These are phyloP conservation scores for Tetrahymena elliotti DNA, from an alignment of 73 alveolate species.

Conservation along the genomic window DNA sequence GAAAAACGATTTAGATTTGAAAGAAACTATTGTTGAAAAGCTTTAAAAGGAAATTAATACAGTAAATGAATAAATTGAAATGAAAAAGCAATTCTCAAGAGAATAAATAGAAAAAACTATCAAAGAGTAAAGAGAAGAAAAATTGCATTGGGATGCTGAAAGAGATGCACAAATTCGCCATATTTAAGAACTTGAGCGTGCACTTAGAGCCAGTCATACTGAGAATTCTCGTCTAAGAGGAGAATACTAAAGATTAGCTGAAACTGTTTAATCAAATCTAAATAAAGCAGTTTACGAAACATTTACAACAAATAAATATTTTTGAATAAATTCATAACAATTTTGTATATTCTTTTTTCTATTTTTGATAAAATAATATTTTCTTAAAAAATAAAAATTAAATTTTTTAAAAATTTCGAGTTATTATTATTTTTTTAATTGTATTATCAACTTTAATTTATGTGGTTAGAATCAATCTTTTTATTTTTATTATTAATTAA, in stretches of 20 bases:
- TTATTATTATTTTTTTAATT: no score
- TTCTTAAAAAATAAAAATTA: no score
- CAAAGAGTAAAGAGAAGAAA: conserved; percentile 19
- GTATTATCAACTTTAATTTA: no score
- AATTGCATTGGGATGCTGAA: conserved; percentile 37
- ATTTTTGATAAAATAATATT: no score
- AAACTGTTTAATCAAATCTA: conserved; percentile 28
- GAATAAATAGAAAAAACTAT: conserved; percentile 6
- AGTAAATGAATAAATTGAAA: conserved; percentile 26
- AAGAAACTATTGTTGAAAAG: conserved; percentile 32
- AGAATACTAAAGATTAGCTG: conserved; percentile 30
- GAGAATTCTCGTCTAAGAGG: conserved; percentile 29
- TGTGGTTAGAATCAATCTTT: background rate
- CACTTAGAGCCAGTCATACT: conserved; percentile 26
- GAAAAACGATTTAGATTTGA: conserved; percentile 13
- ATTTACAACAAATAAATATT: conserved; percentile 27
- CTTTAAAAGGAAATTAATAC: conserved; percentile 24
- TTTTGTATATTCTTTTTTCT: background rate
- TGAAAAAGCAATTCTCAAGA: conserved; percentile 14
- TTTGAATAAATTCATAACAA: background rate
- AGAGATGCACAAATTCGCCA: conserved; percentile 15
- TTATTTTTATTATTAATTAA: no score
- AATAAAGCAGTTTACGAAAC: conserved; percentile 34
- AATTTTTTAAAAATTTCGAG: no score
- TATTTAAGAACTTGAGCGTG: conserved; percentile 7